Percentiles rank a stretch among this genome's conserved stretches.
Conservation (phyloP, 176 grass and related monocot genomes). For the Aegilops longissima region DNA sequence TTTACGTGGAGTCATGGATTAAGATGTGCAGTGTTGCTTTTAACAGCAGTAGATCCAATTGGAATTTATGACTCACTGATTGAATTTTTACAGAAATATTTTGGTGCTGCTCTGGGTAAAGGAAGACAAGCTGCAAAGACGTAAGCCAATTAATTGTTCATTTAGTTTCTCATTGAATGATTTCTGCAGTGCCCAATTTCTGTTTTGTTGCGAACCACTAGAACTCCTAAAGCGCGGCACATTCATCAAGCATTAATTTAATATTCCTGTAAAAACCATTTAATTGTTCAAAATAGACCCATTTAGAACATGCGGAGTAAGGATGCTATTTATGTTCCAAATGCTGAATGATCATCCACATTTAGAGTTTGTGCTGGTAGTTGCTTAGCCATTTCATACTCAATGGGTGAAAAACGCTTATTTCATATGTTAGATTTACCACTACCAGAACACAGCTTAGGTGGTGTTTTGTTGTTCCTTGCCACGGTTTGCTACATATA, state of each 20-base stretch:
- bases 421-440: background rate
- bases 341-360: background rate
- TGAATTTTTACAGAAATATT: conserved; percentile 61
- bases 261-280: background rate
- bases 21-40: background rate
- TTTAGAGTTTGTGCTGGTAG: background rate
- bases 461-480: background rate
- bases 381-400: background rate
- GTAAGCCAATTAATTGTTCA: conserved; percentile 37
- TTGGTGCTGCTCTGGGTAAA: conserved; percentile 76
- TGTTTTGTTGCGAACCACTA: background rate
- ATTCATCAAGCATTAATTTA: background rate
- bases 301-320: background rate
- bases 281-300: background rate
- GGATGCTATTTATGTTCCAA: background rate
- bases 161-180: conserved; percentile 9
- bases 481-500: background rate
- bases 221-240: background rate
- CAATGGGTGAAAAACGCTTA: background rate
- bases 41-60: background rate
- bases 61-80: conserved; percentile 31
- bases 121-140: conserved; percentile 85
- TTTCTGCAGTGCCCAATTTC: background rate
- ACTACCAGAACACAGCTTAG: background rate
- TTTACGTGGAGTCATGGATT: background rate